These are phyloP conservation scores for Geotrichum reessii DNA, from an alignment of 1,139 yeast genomes.

Conservation along the genomic window DNA sequence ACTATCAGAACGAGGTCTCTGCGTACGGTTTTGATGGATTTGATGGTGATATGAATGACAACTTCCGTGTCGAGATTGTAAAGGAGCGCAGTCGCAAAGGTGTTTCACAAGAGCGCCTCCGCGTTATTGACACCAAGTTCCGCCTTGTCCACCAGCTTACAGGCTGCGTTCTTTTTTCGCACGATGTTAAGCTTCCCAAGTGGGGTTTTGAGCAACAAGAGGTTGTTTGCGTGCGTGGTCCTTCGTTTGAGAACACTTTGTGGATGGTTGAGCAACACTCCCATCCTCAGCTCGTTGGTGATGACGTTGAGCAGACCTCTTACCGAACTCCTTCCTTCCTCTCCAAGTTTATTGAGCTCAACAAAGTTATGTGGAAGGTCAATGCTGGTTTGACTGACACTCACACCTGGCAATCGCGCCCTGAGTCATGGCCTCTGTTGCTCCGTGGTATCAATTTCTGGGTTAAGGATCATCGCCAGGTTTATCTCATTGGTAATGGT, in stretches of 20 bases:
- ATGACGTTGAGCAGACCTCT: constrained; percentile 49
- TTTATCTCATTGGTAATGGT: constrained; percentile 87
- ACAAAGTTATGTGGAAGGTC: constrained; percentile 85
- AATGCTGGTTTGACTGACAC: constrained; percentile 79
- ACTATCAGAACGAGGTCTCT: constrained; percentile 94
- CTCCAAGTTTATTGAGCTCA: constrained; percentile 70
- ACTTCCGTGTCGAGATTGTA: constrained; percentile 84
- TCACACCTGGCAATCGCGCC: constrained; percentile 84
- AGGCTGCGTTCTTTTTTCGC: constrained; percentile 85
- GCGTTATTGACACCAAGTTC: constrained; percentile 79
- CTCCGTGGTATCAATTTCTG: constrained; percentile 93
- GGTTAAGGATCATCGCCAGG: constrained; percentile 69
- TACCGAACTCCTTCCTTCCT: constrained; percentile 62
- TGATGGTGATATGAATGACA: constrained; percentile 92
- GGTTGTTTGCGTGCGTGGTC: constrained; percentile 85
- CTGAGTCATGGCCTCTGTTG: constrained; percentile 84
- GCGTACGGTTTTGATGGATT: constrained; percentile 90
- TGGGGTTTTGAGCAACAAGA: constrained; percentile 98
- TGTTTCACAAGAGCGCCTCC: constrained; percentile 55
- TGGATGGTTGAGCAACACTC: constrained; percentile 85
- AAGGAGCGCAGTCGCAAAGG: constrained; percentile 51
- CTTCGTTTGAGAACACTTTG: constrained; percentile 62
- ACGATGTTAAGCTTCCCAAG: constrained; percentile 76
- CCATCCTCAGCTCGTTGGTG: constrained; percentile 36
- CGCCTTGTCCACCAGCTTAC: constrained; percentile 85